A percentile compares a stretch with the other conserved stretches of the same genome.
Conservation (phyloP, 345 rosid genomes). For the Euphorbia peplus region DNA sequence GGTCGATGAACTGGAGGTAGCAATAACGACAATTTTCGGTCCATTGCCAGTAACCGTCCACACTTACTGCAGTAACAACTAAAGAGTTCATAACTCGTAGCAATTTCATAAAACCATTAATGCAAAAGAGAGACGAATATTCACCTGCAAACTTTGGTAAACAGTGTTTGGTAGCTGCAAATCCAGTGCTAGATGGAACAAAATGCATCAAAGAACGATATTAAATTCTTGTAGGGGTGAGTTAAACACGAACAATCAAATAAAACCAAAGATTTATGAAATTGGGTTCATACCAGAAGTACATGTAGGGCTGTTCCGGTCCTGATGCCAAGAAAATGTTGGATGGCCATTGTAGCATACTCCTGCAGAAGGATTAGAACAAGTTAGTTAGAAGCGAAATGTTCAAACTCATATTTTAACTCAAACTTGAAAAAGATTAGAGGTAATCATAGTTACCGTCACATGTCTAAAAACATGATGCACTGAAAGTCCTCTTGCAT, state of each 20-base stretch:
- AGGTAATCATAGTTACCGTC: constrained; percentile 38
- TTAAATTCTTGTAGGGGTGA: neutral
- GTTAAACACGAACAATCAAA: neutral
- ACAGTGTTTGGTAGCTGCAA: constrained; percentile 71
- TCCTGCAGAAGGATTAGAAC: constrained; percentile 42
- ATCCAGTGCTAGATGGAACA: constrained; percentile 64
- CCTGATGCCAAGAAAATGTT: constrained; percentile 61
- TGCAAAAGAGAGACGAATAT: constrained; percentile 10
- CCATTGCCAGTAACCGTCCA: constrained; percentile 66
- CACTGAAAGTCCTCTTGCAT: constrained; percentile 71
- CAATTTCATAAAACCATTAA: constrained; percentile 7
- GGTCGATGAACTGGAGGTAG: constrained; percentile 33
- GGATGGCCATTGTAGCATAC: constrained; percentile 73
- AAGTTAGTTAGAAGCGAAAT: constrained; percentile 12
- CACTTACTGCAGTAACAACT: constrained; percentile 56
- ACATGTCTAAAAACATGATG: too few relatives aligned
- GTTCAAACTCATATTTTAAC: constrained; percentile 7
- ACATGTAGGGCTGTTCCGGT: constrained; percentile 55
- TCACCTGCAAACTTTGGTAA: constrained; percentile 72
- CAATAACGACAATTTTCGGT: constrained; percentile 43
- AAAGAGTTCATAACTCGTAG: constrained; percentile 5
- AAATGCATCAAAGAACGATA: neutral
- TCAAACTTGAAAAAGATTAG: neutral
- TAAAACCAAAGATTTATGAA: neutral
- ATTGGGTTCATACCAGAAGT: constrained; percentile 57